Evolutionary conservation across 2,329 filamentous ascomycete species (phyloP).

Genomic region (Talaromyces funiculosus): DNA sequence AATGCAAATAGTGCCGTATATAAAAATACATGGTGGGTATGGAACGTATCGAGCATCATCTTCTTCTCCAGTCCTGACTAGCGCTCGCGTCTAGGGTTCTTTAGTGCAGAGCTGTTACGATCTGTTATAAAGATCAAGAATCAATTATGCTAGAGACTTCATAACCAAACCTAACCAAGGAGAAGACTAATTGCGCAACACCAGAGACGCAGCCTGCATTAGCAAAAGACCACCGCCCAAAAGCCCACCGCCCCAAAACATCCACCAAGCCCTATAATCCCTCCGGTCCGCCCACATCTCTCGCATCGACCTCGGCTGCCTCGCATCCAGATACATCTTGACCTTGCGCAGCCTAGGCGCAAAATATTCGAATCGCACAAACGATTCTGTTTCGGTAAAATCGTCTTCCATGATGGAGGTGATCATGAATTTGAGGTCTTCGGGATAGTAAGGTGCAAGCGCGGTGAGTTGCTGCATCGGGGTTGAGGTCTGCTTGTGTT

Average conservation of each 20-base stretch:
- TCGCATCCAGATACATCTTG: constrained; percentile 7
- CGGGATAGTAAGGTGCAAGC: neutral
- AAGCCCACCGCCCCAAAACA: neutral
- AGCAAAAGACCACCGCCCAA: neutral
- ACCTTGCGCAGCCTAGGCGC: neutral
- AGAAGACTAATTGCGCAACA: neutral
- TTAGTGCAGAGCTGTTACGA: no score
- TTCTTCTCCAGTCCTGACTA: no score
- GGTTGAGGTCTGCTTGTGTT: neutral
- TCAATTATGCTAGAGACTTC: no score
- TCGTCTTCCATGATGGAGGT: neutral
- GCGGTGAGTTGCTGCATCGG: neutral
- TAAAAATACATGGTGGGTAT: no score
- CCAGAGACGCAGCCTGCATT: neutral
- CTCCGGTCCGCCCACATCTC: constrained; percentile 10
- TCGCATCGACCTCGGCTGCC: neutral
- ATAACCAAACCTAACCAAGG: no score
- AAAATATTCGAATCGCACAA: constrained; percentile 9
- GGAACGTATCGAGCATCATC: no score
- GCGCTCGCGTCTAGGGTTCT: no score
- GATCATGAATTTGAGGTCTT: constrained; percentile 10
- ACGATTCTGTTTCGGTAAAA: neutral
- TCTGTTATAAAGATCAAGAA: no score
- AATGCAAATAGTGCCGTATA: neutral
- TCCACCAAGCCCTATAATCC: constrained; percentile 11